Evolutionary conservation across 371 early-diverging fungal species (phyloP), one percentile per base, ranked within the genome.

Genomic region (Synchytrium microbalum): DNA sequence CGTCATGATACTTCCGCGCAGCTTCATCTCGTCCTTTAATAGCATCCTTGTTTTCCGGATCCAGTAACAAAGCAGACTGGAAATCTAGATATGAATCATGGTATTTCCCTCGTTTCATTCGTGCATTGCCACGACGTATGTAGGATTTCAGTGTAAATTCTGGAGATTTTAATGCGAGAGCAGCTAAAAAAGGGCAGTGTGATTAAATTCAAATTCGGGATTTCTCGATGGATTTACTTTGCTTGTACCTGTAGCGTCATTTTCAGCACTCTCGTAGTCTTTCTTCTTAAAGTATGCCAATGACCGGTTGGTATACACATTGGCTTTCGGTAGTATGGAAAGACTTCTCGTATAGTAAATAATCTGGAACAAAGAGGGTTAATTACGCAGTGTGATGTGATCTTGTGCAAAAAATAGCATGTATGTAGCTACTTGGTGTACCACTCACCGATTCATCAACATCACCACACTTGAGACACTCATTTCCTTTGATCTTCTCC

Each of bases 401-500:
- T 52, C 32, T 5, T 19, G 10, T 28, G 28, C 13, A 14, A 38
- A 32, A 13, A 10, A 51, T 13, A 14, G 51, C 13, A 14, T n/a
- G n/a, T 14, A 51, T 51, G 14, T 14, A 51, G 51, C n/a, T n/a
- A 51, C 13, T 51, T 51, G 14, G 51, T 51, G 13, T n/a, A 14
- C n/a, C n/a, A 62, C 69, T 60, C 59, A 69, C 69, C 24, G 69
- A 65, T 3, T 69, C 69, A 32, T 63, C 27, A 46, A 53, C 64
- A 27, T 69, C 69, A 23, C 62, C 56, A 8, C 55, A 58, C 30
- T 69, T 69, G 55, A 62, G 62, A 13, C 55, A 24, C n/a, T 69
- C 69, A 55, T 69, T 69, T 14, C 69, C 69, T 56, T 69, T 69
- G 3, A 24, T 26, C 38, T 69, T 69, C 62, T 69, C 69, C 58